Conservation (phyloP, 371 early-diverging fungal species). For the Polyrhizophydium stewartii region DNA sequence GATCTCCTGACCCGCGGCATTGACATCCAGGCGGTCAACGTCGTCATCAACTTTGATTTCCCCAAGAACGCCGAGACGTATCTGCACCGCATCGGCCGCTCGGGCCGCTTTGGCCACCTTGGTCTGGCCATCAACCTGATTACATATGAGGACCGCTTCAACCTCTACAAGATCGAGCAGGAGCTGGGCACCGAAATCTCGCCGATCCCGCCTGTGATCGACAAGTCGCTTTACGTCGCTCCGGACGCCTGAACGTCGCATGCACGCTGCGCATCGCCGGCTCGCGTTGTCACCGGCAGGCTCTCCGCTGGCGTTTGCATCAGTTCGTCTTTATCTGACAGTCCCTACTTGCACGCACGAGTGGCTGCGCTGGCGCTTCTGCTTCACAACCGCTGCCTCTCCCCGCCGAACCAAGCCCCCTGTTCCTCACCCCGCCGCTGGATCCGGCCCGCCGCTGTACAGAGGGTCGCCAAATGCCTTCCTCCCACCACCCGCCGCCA, state of each 20-base stretch:
- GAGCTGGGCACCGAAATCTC: constrained; percentile 96
- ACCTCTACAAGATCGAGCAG: constrained; percentile 93
- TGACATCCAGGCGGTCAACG: constrained; percentile 98
- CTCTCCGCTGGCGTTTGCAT: too few species aligned
- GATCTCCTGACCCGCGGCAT: constrained; percentile 98
- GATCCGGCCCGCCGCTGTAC: too few species aligned
- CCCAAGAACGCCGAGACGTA: constrained; percentile 99
- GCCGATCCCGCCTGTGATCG: constrained; percentile 93
- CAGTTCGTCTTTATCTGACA: too few species aligned
- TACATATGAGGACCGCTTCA: constrained; percentile 93
- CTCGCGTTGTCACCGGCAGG: too few species aligned
- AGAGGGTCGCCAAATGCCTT: too few species aligned
- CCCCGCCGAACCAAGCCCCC: too few species aligned
- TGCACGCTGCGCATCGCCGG: too few species aligned
- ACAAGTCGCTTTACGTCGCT: constrained; percentile 70
- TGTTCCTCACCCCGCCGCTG: too few species aligned
- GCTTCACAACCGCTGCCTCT: too few species aligned
- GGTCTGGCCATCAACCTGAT: constrained; percentile 98
- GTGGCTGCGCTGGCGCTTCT: too few species aligned
- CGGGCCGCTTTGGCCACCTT: constrained; percentile 96
- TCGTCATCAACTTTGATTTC: constrained; percentile 99
- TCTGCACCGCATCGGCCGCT: constrained; percentile 96
- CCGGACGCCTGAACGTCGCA: constrained; percentile 9
- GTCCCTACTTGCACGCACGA: too few species aligned
- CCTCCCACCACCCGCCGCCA: too few species aligned